Base-by-base conservation (phyloP, 495 filamentous ascomycete genomes). In the Aspergillus baeticus region DNA sequence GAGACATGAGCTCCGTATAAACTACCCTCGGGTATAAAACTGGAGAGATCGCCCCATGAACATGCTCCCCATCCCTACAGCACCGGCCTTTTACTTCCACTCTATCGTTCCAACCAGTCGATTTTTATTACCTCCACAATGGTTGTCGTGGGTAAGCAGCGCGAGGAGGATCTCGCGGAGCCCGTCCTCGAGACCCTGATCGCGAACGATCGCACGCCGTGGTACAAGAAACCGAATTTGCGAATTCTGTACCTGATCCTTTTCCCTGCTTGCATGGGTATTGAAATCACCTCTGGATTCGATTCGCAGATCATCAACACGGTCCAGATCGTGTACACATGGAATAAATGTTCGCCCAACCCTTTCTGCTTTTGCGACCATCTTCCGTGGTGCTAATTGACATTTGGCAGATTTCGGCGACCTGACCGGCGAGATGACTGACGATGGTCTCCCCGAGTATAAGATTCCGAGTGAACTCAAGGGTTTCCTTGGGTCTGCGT, bases 301-400 rank as follows among this genome's bases (percentile, higher is more conserved):
- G 85, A 89, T 66, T 84, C 82, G 7, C 83, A 86, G 58, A 83
- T 89, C 64, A 87, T 89, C 70, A 89, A 88, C 56, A 81, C 81
- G 2, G 77, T 88, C 3, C 84, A 89, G 67, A 79, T 84, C 29
- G 79, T 86, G 15, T 67, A 73, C 7, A 69, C 72, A 6, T 88
- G 82, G 83, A 76, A 79, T 46, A 58, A 65, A 8, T 87, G 84
- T 84, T 58, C 34, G 77, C n/a, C 8, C 15, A 20, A 70, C 39
- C 18, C n/a, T 11, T 15, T 35, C 4, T 2, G 23, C 15, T n/a
- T 31, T 21, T 29, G 26, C 26, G 26, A 8, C 26, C 8, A 3
- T 8, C 18, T 20, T 15, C 20, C 34, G 7, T 0, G 4, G 33
- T 3, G 11, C 52, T 55, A 35, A 55, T 29, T 29, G 26, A 8